Conservation (phyloP, 805 yeast species). For the Candida rishiriensis region DNA sequence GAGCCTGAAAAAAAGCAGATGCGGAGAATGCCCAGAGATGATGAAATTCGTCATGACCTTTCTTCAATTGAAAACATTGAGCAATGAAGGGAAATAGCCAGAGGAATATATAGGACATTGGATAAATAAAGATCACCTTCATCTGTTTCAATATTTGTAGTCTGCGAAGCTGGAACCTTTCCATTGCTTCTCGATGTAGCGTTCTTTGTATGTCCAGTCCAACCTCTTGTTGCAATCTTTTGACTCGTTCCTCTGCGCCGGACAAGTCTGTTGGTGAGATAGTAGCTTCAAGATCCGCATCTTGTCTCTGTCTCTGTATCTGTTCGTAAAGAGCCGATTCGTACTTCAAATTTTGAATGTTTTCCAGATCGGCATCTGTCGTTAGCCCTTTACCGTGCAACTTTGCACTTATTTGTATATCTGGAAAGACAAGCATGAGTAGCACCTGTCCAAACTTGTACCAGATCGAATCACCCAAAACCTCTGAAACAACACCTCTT, state of each 20-base stretch:
- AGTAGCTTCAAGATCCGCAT: slow-evolving; percentile 2
- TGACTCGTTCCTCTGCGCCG: slow-evolving; percentile 6
- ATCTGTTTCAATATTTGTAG: slow-evolving; percentile 69
- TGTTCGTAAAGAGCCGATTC: slow-evolving; percentile 5
- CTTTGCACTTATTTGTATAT: slow-evolving; percentile 27
- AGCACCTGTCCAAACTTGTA: slow-evolving; percentile 24
- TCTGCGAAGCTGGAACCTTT: slow-evolving; percentile 58
- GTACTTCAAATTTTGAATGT: slow-evolving; percentile 20
- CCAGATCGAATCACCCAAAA: slow-evolving; percentile 28
- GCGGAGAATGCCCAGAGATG: slow-evolving; percentile 59
- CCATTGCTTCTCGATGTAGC: slow-evolving; percentile 58
- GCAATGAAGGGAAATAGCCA: slow-evolving; percentile 80
- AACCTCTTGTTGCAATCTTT: slow-evolving; percentile 17
- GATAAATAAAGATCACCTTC: slow-evolving; percentile 77
- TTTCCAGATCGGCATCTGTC: slow-evolving; percentile 23
- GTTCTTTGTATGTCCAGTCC: slow-evolving; percentile 28
- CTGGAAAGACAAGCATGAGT: slow-evolving; percentile 29
- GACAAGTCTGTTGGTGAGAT: slow-evolving; percentile 1
- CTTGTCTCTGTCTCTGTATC: background rate
- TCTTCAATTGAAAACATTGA: slow-evolving; percentile 47
- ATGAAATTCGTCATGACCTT: slow-evolving; percentile 47
- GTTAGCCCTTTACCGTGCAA: slow-evolving; percentile 25
- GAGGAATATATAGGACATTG: slow-evolving; percentile 70
- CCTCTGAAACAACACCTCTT: slow-evolving; percentile 17
- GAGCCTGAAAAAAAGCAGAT: slow-evolving; percentile 75